A percentile compares a stretch with the other conserved stretches of the same genome.
Conservation (phyloP, 2,329 filamentous ascomycete species). For the Cladobotryum protrusum region DNA sequence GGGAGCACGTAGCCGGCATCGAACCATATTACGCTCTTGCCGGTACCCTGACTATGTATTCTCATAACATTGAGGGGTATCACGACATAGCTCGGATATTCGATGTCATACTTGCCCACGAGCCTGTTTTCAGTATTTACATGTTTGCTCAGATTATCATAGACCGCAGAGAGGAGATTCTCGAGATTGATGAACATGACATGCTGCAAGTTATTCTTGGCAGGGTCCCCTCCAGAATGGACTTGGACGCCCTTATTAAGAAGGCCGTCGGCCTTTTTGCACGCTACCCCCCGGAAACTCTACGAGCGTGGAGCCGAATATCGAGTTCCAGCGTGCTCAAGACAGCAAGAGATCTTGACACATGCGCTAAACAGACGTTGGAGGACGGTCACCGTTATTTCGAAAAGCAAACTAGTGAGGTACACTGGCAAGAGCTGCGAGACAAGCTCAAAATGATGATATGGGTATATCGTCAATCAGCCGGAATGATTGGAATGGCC, state of each 20-base stretch:
- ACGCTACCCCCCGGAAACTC: slow-evolving; percentile 61
- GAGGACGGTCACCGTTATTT: slow-evolving; percentile 64
- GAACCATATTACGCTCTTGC: slow-evolving; percentile 89
- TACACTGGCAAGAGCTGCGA: slow-evolving; percentile 56
- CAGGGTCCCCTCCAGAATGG: slow-evolving; percentile 74
- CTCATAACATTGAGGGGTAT: slow-evolving; percentile 90
- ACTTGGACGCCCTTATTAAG: slow-evolving; percentile 71
- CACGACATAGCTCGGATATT: slow-evolving; percentile 84
- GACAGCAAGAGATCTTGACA: slow-evolving; percentile 56
- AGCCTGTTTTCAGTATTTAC: slow-evolving; percentile 86
- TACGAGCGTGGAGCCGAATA: slow-evolving; percentile 67
- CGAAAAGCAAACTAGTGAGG: slow-evolving; percentile 61
- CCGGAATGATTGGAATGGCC: slow-evolving; percentile 55
- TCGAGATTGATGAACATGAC: slow-evolving; percentile 86
- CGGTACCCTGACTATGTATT: slow-evolving; percentile 93
- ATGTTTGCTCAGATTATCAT: slow-evolving; percentile 86
- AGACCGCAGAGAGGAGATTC: slow-evolving; percentile 72
- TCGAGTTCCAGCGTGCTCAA: slow-evolving; percentile 77
- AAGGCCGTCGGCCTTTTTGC: slow-evolving; percentile 59
- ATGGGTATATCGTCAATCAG: slow-evolving; percentile 61
- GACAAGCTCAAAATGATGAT: slow-evolving; percentile 31
- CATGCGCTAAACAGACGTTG: slow-evolving; percentile 49
- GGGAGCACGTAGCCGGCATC: slow-evolving; percentile 66
- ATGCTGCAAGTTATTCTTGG: slow-evolving; percentile 86
- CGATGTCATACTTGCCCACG: slow-evolving; percentile 80